Percentiles rank a stretch among this genome's conserved stretches.
Conservation (phyloP, 768 basidiomycete species). For the Termitomyces sp. region DNA sequence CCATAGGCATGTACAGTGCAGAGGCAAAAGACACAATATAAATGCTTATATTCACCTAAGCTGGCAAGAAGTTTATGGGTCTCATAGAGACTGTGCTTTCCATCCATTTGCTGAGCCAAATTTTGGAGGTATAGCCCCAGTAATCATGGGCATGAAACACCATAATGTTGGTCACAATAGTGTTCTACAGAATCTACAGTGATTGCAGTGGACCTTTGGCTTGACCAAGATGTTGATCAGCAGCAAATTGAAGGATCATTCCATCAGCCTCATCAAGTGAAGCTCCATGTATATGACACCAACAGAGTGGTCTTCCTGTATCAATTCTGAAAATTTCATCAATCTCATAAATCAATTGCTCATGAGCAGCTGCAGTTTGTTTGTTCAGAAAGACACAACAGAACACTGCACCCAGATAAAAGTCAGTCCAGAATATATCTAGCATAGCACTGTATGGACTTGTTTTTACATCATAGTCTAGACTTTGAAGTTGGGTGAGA, state of each 20-base stretch:
- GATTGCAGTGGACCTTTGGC: conserved; percentile 17
- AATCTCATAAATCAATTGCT: conserved; percentile 12
- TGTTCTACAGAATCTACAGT: neutral
- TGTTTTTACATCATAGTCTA: too few species aligned
- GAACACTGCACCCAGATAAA: neutral
- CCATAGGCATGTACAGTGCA: conserved; percentile 17
- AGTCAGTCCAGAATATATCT: too few species aligned
- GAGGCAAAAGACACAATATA: conserved; percentile 14
- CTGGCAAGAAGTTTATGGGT: conserved; percentile 7
- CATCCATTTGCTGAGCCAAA: conserved; percentile 1
- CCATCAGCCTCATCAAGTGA: conserved; percentile 5
- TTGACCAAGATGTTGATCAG: conserved; percentile 19
- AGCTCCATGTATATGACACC: conserved; percentile 18
- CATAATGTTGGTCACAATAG: too few species aligned
- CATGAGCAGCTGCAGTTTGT: conserved; percentile 17
- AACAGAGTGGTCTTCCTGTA: conserved; percentile 14
- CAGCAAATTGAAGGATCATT: conserved; percentile 15
- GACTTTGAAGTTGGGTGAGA: too few species aligned
- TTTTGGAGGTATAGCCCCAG: too few species aligned
- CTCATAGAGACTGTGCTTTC: conserved; percentile 18
- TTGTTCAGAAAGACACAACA: conserved; percentile 3
- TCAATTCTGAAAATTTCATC: conserved; percentile 17
- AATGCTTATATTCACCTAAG: conserved; percentile 19
- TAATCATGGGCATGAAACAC: conserved; percentile 19
- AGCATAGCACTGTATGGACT: too few species aligned